Conservation (phyloP, 148 eudicot species). For the Cornus florida region DNA sequence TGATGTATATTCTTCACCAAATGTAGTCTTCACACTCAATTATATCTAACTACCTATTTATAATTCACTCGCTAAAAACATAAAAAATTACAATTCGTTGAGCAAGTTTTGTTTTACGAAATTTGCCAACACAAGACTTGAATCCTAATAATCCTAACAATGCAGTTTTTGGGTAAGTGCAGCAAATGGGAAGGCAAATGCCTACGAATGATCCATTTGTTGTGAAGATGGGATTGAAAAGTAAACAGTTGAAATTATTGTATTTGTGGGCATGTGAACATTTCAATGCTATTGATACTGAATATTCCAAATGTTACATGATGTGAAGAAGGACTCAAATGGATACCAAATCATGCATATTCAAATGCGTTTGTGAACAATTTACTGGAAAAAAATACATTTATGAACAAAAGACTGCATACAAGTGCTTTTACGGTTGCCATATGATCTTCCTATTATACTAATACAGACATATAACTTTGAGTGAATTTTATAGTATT, state of each 20-base stretch:
- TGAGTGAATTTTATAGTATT: neutral
- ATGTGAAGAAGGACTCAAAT: too few species aligned
- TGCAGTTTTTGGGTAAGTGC: neutral
- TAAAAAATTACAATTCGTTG: too few species aligned
- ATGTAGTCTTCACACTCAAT: too few species aligned
- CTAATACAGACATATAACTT: neutral
- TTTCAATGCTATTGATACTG: neutral
- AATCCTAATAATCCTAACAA: too few species aligned
- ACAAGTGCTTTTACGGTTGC: neutral
- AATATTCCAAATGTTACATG: neutral
- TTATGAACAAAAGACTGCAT: neutral
- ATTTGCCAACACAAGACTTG: too few species aligned
- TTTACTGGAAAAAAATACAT: neutral
- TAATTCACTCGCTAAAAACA: too few species aligned
- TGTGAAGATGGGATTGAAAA: neutral
- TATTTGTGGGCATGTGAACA: too few species aligned
- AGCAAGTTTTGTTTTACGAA: too few species aligned
- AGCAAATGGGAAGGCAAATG: neutral
- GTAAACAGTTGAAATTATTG: neutral
- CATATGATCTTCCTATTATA: neutral
- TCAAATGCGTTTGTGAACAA: neutral
- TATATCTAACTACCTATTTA: too few species aligned
- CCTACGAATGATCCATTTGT: neutral
- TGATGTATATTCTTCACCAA: too few species aligned
- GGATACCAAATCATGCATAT: neutral